phyloP scores from a whole-genome alignment of 164 flowering plant genomes.

The Vitis riparia region DNA sequence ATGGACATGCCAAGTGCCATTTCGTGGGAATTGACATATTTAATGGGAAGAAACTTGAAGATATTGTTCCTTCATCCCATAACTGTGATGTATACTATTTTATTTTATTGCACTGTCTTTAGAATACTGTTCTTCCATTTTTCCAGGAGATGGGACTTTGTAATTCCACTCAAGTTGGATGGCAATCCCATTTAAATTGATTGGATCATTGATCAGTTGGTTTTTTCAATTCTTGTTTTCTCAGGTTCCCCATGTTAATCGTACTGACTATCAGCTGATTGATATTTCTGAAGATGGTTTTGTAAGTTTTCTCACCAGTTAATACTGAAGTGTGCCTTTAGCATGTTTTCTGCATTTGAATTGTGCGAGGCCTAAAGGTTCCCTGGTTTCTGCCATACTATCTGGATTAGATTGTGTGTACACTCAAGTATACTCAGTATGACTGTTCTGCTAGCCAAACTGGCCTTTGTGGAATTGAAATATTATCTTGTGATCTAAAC shows the following conservation, averaged over 20 bases:
- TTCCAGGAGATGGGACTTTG: neutral
- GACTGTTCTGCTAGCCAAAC: too few relatives aligned
- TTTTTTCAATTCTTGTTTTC: neutral
- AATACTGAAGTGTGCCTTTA: too few relatives aligned
- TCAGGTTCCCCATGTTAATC: constrained; percentile 55
- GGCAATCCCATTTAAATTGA: neutral
- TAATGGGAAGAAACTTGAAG: constrained; percentile 34
- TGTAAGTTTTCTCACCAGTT: constrained; percentile 27
- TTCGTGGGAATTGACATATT: constrained; percentile 54
- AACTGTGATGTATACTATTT: constrained; percentile 25
- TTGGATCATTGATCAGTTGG: neutral
- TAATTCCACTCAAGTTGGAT: neutral
- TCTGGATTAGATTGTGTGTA: too few relatives aligned
- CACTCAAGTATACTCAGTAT: too few relatives aligned
- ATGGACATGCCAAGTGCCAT: constrained; percentile 62
- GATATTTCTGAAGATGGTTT: constrained; percentile 58
- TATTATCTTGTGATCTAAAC: neutral
- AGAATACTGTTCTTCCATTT: neutral
- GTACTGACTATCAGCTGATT: constrained; percentile 55
- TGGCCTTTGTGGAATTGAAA: too few relatives aligned
- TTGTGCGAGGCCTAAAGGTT: too few relatives aligned
- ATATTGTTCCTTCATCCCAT: constrained; percentile 38
- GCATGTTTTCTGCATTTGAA: too few relatives aligned
- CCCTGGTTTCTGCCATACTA: too few relatives aligned
- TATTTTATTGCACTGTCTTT: neutral